Evolutionary conservation across 371 early-diverging fungal genomes (phyloP), one percentile per base, ranked within the genome.

Genomic region (Encephalitozoon hellem): DNA sequence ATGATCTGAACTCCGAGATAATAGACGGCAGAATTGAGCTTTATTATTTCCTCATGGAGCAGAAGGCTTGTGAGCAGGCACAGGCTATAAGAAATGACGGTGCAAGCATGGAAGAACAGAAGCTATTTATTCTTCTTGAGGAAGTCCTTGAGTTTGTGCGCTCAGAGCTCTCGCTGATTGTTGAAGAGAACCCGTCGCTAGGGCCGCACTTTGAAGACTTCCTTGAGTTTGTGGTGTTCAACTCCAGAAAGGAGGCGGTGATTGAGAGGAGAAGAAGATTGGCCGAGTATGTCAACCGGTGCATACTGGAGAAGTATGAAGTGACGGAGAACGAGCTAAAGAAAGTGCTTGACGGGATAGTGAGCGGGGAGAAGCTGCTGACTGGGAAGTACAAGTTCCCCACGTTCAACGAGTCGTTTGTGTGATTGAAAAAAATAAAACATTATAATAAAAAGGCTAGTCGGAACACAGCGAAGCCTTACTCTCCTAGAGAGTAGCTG

Each of bases 391-490:
- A 72, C 43, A 72, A 72, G 18, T 72, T 72, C 63, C 55, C 72
- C 4, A 63, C 55, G 0, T 72, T 72, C 59, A 59, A 54, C 28
- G 28, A 63, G 15, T 59, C 28, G 21, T 59, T 72, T 32, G n/a
- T 39, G 18, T 52, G 42, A 9, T 12, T 41, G 38, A 30, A 28
- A 49, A 30, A 47, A 23, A 51, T 42, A 69, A 51, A 69, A 67
- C 68, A 51, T 43, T 69, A 52, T 15, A 76, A 52, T 21, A 52
- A 39, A 76, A 69, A 69, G 52, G 54, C 76, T 65, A 69, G 76
- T 76, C 76, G 69, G 76, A 76, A 38, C 63, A 76, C 76, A 76
- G 52, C 72, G 39, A 39, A 25, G 18, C 30, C 32, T 2, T 18
- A 15, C 30, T 72, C 41, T n/a, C 69, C 25, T n/a, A 25, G 47